These are phyloP conservation scores for Mercurialis annua DNA, from an alignment of 345 rosid genomes.

Conservation along the genomic window DNA sequence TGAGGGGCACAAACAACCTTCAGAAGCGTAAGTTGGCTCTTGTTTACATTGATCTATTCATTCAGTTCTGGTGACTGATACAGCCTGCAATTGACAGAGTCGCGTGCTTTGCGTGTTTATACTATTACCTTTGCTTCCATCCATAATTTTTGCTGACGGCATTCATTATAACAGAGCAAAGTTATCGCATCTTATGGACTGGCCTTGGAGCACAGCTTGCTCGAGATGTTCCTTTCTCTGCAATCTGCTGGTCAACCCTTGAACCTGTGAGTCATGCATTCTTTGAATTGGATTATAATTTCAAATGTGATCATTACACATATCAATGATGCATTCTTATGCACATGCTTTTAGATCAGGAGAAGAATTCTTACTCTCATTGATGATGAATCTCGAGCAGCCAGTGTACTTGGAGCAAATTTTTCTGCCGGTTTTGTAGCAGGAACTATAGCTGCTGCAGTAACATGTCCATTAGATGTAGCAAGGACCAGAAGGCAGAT, in stretches of 20 bases:
- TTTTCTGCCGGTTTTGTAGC: constrained; percentile 90
- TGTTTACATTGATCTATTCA: neutral
- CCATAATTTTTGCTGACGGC: neutral
- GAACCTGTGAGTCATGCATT: constrained; percentile 72
- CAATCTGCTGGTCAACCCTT: constrained; percentile 89
- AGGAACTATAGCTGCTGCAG: constrained; percentile 81
- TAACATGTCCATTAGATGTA: constrained; percentile 93
- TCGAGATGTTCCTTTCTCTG: constrained; percentile 99
- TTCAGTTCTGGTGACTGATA: neutral
- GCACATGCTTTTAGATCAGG: constrained; percentile 42
- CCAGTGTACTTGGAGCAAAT: constrained; percentile 67
- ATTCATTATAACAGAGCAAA: constrained; percentile 43
- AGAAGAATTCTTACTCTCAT: constrained; percentile 54
- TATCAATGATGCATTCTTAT: constrained; percentile 1
- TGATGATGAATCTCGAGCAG: constrained; percentile 58
- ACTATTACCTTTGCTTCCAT: neutral
- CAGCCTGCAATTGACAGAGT: neutral
- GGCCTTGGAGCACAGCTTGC: constrained; percentile 98
- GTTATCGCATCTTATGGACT: constrained; percentile 80
- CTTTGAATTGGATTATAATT: neutral
- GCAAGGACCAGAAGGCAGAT: constrained; percentile 96
- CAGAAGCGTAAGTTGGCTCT: constrained; percentile 51
- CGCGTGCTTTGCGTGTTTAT: neutral
- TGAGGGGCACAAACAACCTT: constrained; percentile 46
- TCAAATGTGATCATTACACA: neutral